Evolutionary conservation across 495 filamentous ascomycete species (phyloP).

Genomic region (Talaromyces stipitatus): DNA sequence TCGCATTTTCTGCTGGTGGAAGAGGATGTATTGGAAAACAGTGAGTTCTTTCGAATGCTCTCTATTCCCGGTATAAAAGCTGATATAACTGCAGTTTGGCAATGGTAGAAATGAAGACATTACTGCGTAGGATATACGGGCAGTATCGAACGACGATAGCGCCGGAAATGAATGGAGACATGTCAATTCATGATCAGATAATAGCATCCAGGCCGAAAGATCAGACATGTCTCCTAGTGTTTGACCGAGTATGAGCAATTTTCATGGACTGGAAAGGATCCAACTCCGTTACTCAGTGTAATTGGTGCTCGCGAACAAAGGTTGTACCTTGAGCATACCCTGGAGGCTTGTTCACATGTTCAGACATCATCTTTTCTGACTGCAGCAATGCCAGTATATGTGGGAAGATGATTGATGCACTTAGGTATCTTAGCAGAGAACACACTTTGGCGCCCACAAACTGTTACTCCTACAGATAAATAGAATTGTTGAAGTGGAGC

Average conservation of each 20-base stretch:
- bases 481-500: neutral
- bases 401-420: too few relatives aligned
- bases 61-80: neutral
- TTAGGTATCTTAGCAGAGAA: too few relatives aligned
- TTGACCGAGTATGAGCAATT: conserved; percentile 8
- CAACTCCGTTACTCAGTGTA: too few relatives aligned
- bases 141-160: conserved; percentile 46
- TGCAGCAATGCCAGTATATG: too few relatives aligned
- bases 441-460: too few relatives aligned
- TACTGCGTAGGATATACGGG: conserved; percentile 52
- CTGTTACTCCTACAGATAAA: too few relatives aligned
- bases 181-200: conserved; percentile 53
- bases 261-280: too few relatives aligned
- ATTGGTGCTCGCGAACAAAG: too few relatives aligned
- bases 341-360: too few relatives aligned
- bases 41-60: conserved; percentile 15
- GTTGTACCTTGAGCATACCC: too few relatives aligned
- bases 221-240: conserved; percentile 44
- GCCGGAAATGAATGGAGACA: conserved; percentile 38
- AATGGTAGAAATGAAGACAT: conserved; percentile 57
- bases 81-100: conserved; percentile 40
- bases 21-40: conserved; percentile 40
- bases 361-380: too few relatives aligned
- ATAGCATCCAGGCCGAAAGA: conserved; percentile 50
- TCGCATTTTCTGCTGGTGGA: conserved; percentile 35